These are phyloP conservation scores for Emergomyces orientalis DNA, from an alignment of 2,329 filamentous ascomycete species.

Conservation along the genomic window DNA sequence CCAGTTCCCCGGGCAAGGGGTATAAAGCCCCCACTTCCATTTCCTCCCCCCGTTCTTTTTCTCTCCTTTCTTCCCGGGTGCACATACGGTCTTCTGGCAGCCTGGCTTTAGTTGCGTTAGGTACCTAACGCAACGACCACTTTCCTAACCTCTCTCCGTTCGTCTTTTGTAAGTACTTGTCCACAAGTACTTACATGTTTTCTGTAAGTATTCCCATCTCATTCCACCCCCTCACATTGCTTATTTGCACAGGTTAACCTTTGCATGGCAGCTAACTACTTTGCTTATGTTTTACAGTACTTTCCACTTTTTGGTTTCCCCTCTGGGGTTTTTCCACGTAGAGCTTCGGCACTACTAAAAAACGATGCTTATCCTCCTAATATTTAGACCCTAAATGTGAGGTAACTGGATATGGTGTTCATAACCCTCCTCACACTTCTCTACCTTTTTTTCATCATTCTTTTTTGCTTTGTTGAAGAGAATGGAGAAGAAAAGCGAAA, in stretches of 20 bases:
- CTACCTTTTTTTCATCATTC: constrained; percentile 15
- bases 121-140: background rate
- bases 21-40: constrained; percentile 15
- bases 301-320: constrained; percentile 7
- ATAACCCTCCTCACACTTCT: background rate
- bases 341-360: constrained; percentile 6
- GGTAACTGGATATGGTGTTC: too few species aligned
- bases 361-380: too few species aligned
- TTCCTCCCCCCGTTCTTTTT: constrained; percentile 4
- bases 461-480: constrained; percentile 11
- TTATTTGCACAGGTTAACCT: background rate
- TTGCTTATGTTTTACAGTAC: background rate
- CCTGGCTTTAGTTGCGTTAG: background rate
- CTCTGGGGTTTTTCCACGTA: constrained; percentile 7
- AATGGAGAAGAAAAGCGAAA: constrained; percentile 13
- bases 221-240: background rate
- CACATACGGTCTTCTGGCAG: background rate
- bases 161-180: background rate
- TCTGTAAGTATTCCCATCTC: background rate
- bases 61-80: constrained; percentile 7
- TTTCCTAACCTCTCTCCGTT: background rate
- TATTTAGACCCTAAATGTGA: too few species aligned
- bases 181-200: background rate
- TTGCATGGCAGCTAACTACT: background rate
- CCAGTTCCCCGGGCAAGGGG: background rate